A percentile compares a stretch with the other conserved stretches of the same genome.
Evolutionary conservation across 768 basidiomycete species (phyloP).

Genomic region (Asterophora lycoperdoides): DNA sequence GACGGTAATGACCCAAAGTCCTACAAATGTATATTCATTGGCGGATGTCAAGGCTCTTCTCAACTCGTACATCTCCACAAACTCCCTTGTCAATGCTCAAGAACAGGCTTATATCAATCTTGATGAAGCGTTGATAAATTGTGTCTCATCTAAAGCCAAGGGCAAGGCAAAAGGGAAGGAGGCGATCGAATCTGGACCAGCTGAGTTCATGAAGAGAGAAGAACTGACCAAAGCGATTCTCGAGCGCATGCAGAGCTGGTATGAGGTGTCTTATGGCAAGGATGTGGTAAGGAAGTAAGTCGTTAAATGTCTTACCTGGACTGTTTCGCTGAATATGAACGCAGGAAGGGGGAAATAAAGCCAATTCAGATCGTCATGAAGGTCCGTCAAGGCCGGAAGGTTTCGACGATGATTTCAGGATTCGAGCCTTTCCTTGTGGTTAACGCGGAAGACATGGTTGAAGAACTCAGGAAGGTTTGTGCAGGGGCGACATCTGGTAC

Average conservation of each 20-base stretch:
- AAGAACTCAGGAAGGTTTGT: conserved; percentile 72
- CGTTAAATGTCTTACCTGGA: neutral
- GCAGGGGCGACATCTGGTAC: conserved; percentile 76
- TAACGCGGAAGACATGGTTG: conserved; percentile 67
- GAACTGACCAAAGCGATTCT: conserved; percentile 52
- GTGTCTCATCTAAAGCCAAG: conserved; percentile 33
- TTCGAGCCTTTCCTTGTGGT: conserved; percentile 73
- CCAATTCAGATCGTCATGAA: conserved; percentile 71
- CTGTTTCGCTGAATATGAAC: conserved; percentile 1
- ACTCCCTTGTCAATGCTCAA: conserved; percentile 58
- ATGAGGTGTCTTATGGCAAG: conserved; percentile 56
- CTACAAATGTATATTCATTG: conserved; percentile 48
- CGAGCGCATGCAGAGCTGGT: conserved; percentile 74
- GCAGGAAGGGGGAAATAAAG: conserved; percentile 71
- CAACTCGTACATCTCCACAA: conserved; percentile 56
- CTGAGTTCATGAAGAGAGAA: conserved; percentile 63
- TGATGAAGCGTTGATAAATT: conserved; percentile 40
- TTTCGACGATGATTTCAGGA: conserved; percentile 70
- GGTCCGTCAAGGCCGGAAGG: conserved; percentile 73
- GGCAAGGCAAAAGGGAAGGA: conserved; percentile 30
- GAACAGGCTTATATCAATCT: conserved; percentile 73
- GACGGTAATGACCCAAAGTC: conserved; percentile 31
- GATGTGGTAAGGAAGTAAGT: conserved; percentile 59
- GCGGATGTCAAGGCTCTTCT: conserved; percentile 54
- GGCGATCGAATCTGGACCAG: conserved; percentile 10